Base-by-base conservation (phyloP, 2,329 filamentous ascomycete species). In the Bipolaris cookei region DNA sequence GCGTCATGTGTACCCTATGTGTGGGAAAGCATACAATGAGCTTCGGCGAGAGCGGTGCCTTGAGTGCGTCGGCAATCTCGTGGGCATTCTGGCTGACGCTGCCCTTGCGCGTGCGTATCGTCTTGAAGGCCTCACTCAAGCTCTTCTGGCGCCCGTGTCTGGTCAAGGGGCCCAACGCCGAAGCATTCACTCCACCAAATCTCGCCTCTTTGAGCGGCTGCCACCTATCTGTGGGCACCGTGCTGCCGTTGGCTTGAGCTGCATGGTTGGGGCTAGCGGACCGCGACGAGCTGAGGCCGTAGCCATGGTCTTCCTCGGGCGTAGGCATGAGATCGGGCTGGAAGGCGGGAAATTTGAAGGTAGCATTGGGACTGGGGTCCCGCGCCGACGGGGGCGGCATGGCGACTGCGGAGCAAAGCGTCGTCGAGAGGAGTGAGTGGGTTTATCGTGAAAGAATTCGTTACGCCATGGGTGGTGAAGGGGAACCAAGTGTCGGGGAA, bases 41-140 rank as follows among this genome's bases (percentile, higher is more conserved):
- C 77, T 84, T 92, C 59, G 91, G 89, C 13, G 94, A 98, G 30
- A 99, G 84, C 4, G 95, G 95, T 37, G 93, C 94, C 72, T 89
- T 91, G 58, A 99, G 84, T 50, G 93, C 92, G 76, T 95, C 91
- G 42, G 92, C 93, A 69, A 99, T 87, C 77, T 98, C 94, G 59
- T 96, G 91, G 52, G 92, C 93, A 78, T 96, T 97, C 74, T 94
- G 91, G 79, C 88, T 93, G 68, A 97, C 88, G 76, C 93, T 98
- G 49, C 86, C 91, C 69, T 89, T 91, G 68, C 92, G 85, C 35
- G 86, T 88, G 64, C 92, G 84, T 68, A 97, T 94, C 3, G 87
- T 92, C 67, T 86, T 87, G 64, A 97, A 85, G n/a, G 94, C 92
- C 77, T 97, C 92, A 69, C 87, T 88, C 66, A 97, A 85, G 77